Base-by-base conservation (phyloP, 768 basidiomycete species). In the Dioszegia aurantiaca region DNA sequence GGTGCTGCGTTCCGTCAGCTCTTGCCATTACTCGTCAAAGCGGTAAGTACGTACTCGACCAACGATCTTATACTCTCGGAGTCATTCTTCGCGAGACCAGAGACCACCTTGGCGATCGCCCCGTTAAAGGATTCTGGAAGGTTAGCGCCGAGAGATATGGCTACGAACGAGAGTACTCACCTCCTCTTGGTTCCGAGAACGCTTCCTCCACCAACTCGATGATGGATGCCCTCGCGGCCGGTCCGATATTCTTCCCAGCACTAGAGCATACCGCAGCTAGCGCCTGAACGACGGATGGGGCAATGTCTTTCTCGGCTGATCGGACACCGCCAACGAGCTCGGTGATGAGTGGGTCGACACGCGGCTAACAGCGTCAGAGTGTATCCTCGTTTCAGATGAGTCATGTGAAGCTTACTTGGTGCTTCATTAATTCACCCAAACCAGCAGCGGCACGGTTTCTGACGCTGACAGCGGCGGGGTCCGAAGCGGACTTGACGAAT, bases 281-380 rank as follows among this genome's bases (percentile, higher is more conserved):
- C 1, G 90, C 89, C 42, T 84, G 77, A 10, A 88, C 81, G 62
- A 91, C 82, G 61, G 88, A 90, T 10, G 84, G 83, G 0, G 87
- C 84, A 47, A 94, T 84, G 30, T 81, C 81, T 43, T 87, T 87
- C 52, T 87, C 87, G 30, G 79, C 82, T 27, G 79, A 52, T 31
- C 67, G 63, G 17, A 77, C 63, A 14, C 67, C 70, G 14, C 74
- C 76, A n/a, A 79, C 65, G 49, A 99, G 80, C 74, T 98, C 94
- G 2, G 89, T 90, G 48, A 97, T 82, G n/a, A 98, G 86, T 0
- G 92, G 92, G 72, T 97, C 94, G 30, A 90, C 89, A 52, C 91
- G 82, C 4, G 90, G 86, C 51, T 53, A 14, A 74, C 9, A 37
- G 3, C 21, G 26, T 51, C 31, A 51, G 49, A 31, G 21, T 14